Percentiles rank a stretch among this genome's conserved stretches.
Evolutionary conservation across 2,329 filamentous ascomycete genomes (phyloP).

Genomic region (Aureobasidium sp.): DNA sequence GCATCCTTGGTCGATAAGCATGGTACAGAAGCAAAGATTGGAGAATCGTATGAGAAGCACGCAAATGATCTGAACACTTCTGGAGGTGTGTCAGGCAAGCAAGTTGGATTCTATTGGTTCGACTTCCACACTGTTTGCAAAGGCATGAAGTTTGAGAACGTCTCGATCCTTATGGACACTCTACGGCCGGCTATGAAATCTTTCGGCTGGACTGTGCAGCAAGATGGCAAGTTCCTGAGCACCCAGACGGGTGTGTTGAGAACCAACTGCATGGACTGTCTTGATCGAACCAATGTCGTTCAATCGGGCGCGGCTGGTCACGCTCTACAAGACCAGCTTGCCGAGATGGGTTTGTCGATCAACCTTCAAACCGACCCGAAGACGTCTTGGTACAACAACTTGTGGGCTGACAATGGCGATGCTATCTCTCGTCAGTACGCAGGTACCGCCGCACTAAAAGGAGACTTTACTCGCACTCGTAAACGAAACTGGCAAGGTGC

Average conservation of each 20-base stretch:
- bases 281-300: constrained; percentile 92
- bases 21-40: constrained; percentile 71
- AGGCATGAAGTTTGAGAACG: constrained; percentile 97
- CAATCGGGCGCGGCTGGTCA: constrained; percentile 84
- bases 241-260: constrained; percentile 70
- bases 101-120: constrained; percentile 83
- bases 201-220: constrained; percentile 61
- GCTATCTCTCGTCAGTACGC: constrained; percentile 94
- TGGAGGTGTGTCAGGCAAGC: constrained; percentile 41
- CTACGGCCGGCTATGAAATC: constrained; percentile 59
- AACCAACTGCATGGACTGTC: constrained; percentile 97
- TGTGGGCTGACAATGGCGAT: constrained; percentile 98
- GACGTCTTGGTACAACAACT: constrained; percentile 87
- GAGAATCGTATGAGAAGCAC: constrained; percentile 65
- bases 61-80: constrained; percentile 59
- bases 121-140: constrained; percentile 90
- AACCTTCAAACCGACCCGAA: constrained; percentile 66
- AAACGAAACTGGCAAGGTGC: constrained; percentile 89
- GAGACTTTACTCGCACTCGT: constrained; percentile 86
- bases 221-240: constrained; percentile 32
- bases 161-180: constrained; percentile 66
- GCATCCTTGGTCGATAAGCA: constrained; percentile 86
- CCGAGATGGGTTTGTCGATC: constrained; percentile 66
- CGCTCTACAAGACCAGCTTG: constrained; percentile 72
- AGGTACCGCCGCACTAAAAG: constrained; percentile 90